These are phyloP conservation scores for Crithidia bombi DNA, from an alignment of 208 protist species.

Conservation along the genomic window DNA sequence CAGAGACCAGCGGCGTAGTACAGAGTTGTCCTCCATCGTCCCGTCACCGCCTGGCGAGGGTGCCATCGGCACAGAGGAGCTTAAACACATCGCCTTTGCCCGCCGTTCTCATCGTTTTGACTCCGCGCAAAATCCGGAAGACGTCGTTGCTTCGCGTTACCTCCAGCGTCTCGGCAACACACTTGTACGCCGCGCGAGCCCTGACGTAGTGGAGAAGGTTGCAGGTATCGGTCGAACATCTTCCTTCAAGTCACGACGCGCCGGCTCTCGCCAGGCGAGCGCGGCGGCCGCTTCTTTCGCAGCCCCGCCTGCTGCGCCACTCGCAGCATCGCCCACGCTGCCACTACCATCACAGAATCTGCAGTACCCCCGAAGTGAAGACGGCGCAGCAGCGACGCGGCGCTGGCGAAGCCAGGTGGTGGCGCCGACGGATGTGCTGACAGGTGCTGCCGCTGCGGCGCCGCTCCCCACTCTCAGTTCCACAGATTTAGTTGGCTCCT, in stretches of 20 bases:
- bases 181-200: slow-evolving; percentile 15
- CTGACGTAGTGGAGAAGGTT: not conserved
- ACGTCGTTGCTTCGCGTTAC: slow-evolving; percentile 27
- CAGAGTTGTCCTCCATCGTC: slow-evolving; percentile 5
- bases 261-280: not conserved
- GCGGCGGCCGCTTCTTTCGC: not conserved
- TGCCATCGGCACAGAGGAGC: not conserved
- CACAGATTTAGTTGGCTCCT: not conserved
- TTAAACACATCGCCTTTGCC: not conserved
- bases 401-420: slow-evolving; percentile 15
- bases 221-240: not conserved
- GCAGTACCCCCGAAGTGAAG: not conserved
- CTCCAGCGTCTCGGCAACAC: slow-evolving; percentile 33
- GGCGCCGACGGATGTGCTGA: not conserved
- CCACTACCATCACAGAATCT: not conserved
- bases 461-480: not conserved
- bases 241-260: not conserved
- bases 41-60: not conserved
- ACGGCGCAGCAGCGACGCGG: slow-evolving; percentile 15
- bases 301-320: not conserved
- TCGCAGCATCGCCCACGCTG: not conserved
- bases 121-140: slow-evolving; percentile 20
- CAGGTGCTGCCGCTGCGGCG: not conserved
- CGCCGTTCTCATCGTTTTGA: not conserved
- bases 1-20: not conserved